Conservation (phyloP, 164 flowering plant species). For the Macadamia integrifolia region DNA sequence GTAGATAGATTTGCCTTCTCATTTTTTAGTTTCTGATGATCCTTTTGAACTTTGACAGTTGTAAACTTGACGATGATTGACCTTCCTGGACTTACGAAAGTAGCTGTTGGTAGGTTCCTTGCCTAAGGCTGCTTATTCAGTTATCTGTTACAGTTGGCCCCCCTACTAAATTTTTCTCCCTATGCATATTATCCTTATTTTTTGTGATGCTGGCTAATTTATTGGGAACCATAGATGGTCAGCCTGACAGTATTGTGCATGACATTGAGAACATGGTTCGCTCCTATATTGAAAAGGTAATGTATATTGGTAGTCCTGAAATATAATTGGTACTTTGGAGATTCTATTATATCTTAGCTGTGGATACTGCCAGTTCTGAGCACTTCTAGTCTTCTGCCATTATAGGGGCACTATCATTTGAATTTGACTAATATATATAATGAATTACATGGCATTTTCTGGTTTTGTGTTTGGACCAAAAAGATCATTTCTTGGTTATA, state of each 20-base stretch:
- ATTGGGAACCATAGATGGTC: slow-evolving; percentile 47
- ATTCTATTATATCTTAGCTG: not conserved
- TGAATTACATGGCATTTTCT: too few relatives aligned
- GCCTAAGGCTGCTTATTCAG: not conserved
- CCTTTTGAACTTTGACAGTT: slow-evolving; percentile 43
- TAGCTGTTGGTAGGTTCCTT: slow-evolving; percentile 81
- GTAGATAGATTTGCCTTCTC: not conserved
- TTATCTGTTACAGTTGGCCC: not conserved
- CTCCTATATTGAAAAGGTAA: slow-evolving; percentile 77
- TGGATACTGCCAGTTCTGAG: not conserved
- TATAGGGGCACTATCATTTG: not conserved
- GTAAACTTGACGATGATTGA: slow-evolving; percentile 94
- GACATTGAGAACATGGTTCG: slow-evolving; percentile 92
- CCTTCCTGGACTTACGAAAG: slow-evolving; percentile 99
- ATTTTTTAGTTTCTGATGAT: slow-evolving; percentile 5
- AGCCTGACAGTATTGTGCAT: slow-evolving; percentile 65
- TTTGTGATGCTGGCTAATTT: slow-evolving; percentile 7
- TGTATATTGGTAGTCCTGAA: not conserved
- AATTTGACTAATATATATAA: too few relatives aligned
- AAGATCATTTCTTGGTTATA: too few relatives aligned
- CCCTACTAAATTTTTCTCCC: not conserved
- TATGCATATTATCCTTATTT: not conserved
- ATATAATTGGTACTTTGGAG: not conserved
- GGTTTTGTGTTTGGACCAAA: too few relatives aligned
- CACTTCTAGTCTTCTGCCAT: too few relatives aligned